Conservation (phyloP, 2,329 filamentous ascomycete species). For the Aspergillus vadensis region DNA sequence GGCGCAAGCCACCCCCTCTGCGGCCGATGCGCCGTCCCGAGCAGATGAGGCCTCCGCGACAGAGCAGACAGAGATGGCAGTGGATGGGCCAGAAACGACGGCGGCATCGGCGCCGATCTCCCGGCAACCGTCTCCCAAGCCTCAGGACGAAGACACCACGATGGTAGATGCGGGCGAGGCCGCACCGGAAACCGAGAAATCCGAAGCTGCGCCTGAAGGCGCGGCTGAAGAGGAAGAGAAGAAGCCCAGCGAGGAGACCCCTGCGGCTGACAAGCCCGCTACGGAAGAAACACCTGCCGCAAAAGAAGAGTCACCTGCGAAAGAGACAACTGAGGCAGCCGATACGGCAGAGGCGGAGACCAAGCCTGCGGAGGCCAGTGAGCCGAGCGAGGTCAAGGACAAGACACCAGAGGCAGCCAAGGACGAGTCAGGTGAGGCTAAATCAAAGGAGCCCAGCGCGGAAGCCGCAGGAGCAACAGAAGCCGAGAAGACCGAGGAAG, state of each 20-base stretch:
- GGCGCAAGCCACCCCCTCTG: constrained; percentile 33
- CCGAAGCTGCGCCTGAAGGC: constrained; percentile 19
- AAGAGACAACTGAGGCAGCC: constrained; percentile 16
- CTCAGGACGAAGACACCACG: constrained; percentile 39
- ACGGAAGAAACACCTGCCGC: constrained; percentile 23
- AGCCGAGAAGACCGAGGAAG: constrained; percentile 33
- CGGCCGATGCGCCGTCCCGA: constrained; percentile 33
- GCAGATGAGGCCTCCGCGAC: constrained; percentile 35
- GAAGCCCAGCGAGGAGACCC: constrained; percentile 26
- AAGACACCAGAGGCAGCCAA: constrained; percentile 19
- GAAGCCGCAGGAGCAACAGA: constrained; percentile 26
- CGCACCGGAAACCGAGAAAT: constrained; percentile 22
- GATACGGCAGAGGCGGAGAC: constrained; percentile 23
- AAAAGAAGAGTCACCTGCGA: constrained; percentile 23
- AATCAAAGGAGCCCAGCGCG: constrained; percentile 18
- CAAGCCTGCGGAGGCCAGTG: constrained; percentile 15
- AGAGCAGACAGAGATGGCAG: constrained; percentile 35
- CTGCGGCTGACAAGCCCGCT: constrained; percentile 22
- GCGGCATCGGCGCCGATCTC: constrained; percentile 32
- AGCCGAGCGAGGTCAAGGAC: constrained; percentile 17
- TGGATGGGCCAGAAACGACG: constrained; percentile 34
- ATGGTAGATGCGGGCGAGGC: constrained; percentile 42
- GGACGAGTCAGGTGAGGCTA: constrained; percentile 15
- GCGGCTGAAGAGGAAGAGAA: constrained; percentile 24
- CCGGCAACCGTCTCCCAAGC: constrained; percentile 31